A percentile compares a stretch with the other conserved stretches of the same genome.
These are phyloP conservation scores for Maudiozyma turicensis DNA, from an alignment of 805 yeast genomes.

Conservation along the genomic window DNA sequence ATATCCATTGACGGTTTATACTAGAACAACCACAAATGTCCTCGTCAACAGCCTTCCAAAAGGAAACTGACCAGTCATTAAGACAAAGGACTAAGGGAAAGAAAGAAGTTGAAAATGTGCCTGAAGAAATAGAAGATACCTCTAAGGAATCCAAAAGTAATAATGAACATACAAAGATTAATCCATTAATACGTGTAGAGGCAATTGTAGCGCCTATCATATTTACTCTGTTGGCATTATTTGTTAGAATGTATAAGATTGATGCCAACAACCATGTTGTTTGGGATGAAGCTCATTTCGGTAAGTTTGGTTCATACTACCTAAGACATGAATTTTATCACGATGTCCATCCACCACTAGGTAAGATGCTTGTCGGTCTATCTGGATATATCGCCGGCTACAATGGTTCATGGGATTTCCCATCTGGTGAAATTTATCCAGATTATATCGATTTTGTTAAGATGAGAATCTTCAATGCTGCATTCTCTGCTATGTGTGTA, in stretches of 20 bases:
- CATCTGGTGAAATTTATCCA: constrained; percentile 57
- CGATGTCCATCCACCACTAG: constrained; percentile 84
- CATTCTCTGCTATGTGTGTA: constrained; percentile 55
- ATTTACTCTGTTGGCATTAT: constrained; percentile 38
- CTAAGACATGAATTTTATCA: constrained; percentile 71
- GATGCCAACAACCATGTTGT: constrained; percentile 51
- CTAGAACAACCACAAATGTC: background rate
- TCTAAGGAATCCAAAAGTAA: background rate
- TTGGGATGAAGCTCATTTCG: constrained; percentile 91
- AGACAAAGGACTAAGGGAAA: background rate
- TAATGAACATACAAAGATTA: background rate
- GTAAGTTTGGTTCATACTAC: constrained; percentile 76
- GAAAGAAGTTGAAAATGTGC: background rate
- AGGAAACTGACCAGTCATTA: background rate
- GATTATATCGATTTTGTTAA: constrained; percentile 47
- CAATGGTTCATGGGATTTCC: constrained; percentile 66
- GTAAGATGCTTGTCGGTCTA: constrained; percentile 69
- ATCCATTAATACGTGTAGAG: constrained; percentile 18
- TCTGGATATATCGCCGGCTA: constrained; percentile 79
- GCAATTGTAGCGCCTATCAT: constrained; percentile 34
- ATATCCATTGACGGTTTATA: background rate
- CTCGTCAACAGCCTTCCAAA: constrained; percentile 3
- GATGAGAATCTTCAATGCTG: constrained; percentile 66
- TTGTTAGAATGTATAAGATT: constrained; percentile 51
- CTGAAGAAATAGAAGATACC: constrained; percentile 1